These are phyloP conservation scores for Saccharomycopsis schoenii DNA, from an alignment of 805 yeast species.

Conservation along the genomic window DNA sequence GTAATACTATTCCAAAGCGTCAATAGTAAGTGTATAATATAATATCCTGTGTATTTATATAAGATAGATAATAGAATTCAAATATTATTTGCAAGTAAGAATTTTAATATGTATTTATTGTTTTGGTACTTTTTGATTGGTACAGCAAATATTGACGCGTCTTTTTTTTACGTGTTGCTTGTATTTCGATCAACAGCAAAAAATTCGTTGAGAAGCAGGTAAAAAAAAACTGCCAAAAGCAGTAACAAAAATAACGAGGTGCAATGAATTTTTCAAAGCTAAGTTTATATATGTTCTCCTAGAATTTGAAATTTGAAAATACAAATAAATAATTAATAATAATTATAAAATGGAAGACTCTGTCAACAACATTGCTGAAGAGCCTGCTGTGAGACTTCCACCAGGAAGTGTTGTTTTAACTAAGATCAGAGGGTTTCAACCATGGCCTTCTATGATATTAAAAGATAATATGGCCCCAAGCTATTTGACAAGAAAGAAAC, in stretches of 20 bases:
- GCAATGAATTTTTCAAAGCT: no score
- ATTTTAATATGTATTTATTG: background rate
- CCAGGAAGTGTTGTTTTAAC: conserved; percentile 57
- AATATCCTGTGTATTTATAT: no score
- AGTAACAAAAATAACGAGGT: background rate
- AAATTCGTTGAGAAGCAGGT: background rate
- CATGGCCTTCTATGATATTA: conserved; percentile 85
- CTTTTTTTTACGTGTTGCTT: background rate
- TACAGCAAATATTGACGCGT: background rate
- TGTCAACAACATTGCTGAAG: background rate
- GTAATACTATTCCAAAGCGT: no score
- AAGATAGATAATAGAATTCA: background rate
- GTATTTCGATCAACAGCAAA: background rate
- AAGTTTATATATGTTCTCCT: no score
- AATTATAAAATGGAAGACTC: background rate
- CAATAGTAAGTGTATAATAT: background rate
- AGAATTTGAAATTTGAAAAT: no score
- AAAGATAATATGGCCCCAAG: conserved; percentile 52
- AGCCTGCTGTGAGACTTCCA: conserved; percentile 24
- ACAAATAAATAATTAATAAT: no score
- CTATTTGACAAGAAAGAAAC: conserved; percentile 39
- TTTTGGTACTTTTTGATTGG: no score
- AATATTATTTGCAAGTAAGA: background rate
- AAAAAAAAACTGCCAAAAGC: no score
- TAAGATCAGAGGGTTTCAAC: conserved; percentile 77